phyloP scores from a whole-genome alignment of 208 protist species.

The Porcisia hertigi region DNA sequence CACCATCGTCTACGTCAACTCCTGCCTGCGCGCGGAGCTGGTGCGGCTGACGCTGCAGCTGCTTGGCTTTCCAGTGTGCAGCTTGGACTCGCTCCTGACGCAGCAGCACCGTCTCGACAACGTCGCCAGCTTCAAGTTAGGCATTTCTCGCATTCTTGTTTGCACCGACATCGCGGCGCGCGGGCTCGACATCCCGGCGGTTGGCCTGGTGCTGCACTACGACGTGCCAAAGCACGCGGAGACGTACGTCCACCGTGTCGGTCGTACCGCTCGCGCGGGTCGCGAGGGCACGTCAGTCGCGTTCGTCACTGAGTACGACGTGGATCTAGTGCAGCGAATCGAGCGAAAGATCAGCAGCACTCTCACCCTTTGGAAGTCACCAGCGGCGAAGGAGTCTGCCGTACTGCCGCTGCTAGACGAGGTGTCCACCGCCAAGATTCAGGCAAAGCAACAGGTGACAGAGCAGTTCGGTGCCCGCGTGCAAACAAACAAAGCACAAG shows the following conservation, averaged over 20 bases:
- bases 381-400: conserved; percentile 46
- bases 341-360: conserved; percentile 48
- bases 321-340: conserved; percentile 70
- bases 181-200: conserved; percentile 97
- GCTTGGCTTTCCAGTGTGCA: conserved; percentile 95
- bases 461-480: conserved; percentile 74
- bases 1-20: conserved; percentile 89
- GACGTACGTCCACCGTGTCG: conserved; percentile 98
- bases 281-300: conserved; percentile 67
- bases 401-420: conserved; percentile 80
- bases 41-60: conserved; percentile 87
- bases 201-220: conserved; percentile 97
- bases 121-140: conserved; percentile 97
- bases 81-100: conserved; percentile 97
- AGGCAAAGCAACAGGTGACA: conserved; percentile 78
- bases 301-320: conserved; percentile 82
- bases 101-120: conserved; percentile 97
- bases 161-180: conserved; percentile 93
- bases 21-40: conserved; percentile 81
- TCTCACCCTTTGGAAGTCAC: conserved; percentile 53
- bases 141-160: conserved; percentile 88
- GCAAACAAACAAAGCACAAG: conserved; percentile 64
- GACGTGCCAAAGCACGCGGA: conserved; percentile 95
- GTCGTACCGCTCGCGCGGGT: conserved; percentile 95
- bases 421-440: conserved; percentile 78